Evolutionary conservation across 768 basidiomycete genomes (phyloP).

Genomic region (Leccinum variicolor): DNA sequence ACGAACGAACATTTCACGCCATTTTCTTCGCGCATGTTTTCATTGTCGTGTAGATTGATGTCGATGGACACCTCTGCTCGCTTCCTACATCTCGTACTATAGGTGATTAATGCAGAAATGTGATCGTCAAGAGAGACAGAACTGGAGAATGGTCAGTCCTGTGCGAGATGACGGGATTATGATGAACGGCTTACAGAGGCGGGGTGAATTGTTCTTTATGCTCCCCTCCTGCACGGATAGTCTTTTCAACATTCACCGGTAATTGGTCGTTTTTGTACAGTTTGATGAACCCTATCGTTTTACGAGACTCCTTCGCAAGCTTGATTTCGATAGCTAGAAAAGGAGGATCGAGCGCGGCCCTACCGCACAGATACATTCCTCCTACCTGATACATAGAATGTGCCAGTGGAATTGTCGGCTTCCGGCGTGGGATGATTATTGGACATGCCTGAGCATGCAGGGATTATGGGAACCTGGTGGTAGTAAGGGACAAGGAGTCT

Average conservation of each 20-base stretch:
- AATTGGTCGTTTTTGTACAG: background rate
- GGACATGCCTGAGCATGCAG: background rate
- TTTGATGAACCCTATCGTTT: slow-evolving; percentile 6
- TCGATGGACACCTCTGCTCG: background rate
- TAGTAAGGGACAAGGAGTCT: background rate
- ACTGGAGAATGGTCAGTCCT: background rate
- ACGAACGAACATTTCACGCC: slow-evolving; percentile 6
- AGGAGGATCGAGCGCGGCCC: background rate
- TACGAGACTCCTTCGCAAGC: slow-evolving; percentile 5
- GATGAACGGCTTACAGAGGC: slow-evolving; percentile 6
- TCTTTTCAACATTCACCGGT: background rate
- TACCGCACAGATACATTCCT: background rate
- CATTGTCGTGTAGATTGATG: background rate
- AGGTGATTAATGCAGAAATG: background rate
- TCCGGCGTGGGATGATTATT: background rate
- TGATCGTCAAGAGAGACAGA: background rate
- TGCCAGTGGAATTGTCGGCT: background rate
- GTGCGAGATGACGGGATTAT: background rate
- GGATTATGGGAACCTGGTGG: background rate
- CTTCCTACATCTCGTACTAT: background rate
- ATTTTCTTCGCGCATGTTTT: background rate
- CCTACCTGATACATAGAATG: background rate
- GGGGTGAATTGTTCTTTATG: background rate
- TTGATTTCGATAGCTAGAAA: background rate
- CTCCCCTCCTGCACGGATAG: background rate